Percentiles rank a stretch among this genome's conserved stretches.
Conservation (phyloP, 352 stramenopile species). For the Elongisporangium anandrum region DNA sequence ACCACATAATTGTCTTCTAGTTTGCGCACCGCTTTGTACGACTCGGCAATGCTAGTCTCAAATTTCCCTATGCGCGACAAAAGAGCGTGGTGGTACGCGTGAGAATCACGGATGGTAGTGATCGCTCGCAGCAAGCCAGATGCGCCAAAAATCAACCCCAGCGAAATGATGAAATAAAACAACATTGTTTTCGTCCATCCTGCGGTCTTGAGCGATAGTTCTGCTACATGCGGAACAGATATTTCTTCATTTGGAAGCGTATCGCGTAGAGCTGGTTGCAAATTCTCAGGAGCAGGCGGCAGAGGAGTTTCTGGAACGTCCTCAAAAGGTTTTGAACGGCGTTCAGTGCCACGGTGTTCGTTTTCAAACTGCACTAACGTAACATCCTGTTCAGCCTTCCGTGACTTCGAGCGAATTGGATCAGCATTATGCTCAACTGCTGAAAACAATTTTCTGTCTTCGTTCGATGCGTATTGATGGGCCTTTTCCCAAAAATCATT, state of each 20-base stretch:
- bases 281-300: neutral
- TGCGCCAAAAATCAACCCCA: constrained; percentile 45
- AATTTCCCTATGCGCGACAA: constrained; percentile 52
- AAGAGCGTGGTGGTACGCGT: constrained; percentile 61
- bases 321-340: neutral
- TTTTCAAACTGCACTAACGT: neutral
- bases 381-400: neutral
- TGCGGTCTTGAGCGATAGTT: neutral
- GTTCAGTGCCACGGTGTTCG: neutral
- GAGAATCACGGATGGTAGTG: constrained; percentile 46
- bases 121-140: constrained; percentile 45
- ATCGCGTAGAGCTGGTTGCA: neutral
- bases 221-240: neutral
- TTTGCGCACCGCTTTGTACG: constrained; percentile 53
- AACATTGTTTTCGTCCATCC: neutral
- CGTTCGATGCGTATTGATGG: neutral
- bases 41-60: constrained; percentile 61
- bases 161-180: constrained; percentile 3
- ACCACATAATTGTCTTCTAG: constrained; percentile 65
- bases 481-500: neutral
- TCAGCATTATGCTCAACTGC: neutral
- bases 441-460: neutral
- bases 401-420: neutral
- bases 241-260: neutral
- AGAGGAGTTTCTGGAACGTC: neutral